A percentile compares a stretch with the other conserved stretches of the same genome.
Conservation (phyloP, 2,329 filamentous ascomycete species). For the Rutstroemia sp. region DNA sequence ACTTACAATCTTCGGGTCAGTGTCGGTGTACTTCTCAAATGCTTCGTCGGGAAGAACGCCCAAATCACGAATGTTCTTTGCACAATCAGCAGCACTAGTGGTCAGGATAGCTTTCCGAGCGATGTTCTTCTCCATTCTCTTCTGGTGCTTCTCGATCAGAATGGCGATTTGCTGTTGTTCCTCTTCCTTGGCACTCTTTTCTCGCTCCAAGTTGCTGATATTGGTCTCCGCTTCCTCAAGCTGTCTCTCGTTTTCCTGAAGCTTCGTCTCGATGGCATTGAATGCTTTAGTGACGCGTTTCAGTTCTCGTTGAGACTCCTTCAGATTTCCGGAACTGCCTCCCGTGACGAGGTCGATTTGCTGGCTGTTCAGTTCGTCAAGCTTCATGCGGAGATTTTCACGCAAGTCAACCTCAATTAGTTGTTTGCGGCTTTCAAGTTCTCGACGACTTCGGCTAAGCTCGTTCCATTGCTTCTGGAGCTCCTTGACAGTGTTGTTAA, state of each 20-base stretch:
- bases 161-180: conserved; percentile 68
- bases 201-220: conserved; percentile 32
- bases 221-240: conserved; percentile 48
- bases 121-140: conserved; percentile 84
- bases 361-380: conserved; percentile 76
- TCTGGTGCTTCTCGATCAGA: conserved; percentile 78
- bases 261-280: conserved; percentile 57
- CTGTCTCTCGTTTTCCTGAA: conserved; percentile 66
- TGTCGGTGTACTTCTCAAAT: conserved; percentile 81
- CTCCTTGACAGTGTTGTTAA: conserved; percentile 62
- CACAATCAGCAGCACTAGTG: conserved; percentile 70
- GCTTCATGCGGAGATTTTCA: conserved; percentile 79
- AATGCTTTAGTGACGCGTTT: conserved; percentile 66
- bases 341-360: conserved; percentile 62
- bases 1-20: conserved; percentile 68
- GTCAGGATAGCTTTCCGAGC: conserved; percentile 77
- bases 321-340: conserved; percentile 57
- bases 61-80: conserved; percentile 83
- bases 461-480: conserved; percentile 72
- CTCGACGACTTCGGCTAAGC: conserved; percentile 63
- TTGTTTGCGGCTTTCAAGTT: conserved; percentile 73
- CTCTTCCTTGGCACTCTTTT: conserved; percentile 58
- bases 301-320: conserved; percentile 73
- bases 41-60: conserved; percentile 92
- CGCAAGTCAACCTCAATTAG: conserved; percentile 79